Conservation (phyloP, 768 basidiomycete species). For the Mycena floridula region DNA sequence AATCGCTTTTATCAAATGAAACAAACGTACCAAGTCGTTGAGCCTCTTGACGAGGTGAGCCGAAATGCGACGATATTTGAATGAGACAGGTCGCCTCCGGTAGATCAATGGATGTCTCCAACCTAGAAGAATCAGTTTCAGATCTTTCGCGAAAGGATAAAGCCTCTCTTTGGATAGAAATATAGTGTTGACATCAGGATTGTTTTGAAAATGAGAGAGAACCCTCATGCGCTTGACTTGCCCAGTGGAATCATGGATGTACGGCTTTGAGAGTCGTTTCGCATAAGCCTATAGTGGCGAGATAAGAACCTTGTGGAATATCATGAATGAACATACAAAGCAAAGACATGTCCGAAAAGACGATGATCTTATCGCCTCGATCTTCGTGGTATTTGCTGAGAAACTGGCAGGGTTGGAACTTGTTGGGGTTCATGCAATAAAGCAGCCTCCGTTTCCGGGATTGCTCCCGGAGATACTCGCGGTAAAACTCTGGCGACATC, state of each 20-base stretch:
- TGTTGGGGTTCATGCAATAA: conserved; percentile 82
- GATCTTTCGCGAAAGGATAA: not conserved
- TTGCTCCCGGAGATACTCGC: conserved; percentile 66
- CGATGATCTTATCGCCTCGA: conserved; percentile 77
- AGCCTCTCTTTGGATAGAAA: conserved; percentile 64
- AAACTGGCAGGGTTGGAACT: conserved; percentile 79
- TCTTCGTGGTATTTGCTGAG: conserved; percentile 74
- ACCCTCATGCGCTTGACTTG: conserved; percentile 96
- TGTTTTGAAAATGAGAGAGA: conserved; percentile 77
- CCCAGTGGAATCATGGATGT: conserved; percentile 93
- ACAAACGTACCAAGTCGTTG: conserved; percentile 52
- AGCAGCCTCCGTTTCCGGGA: conserved; percentile 65
- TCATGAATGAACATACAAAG: conserved; percentile 75
- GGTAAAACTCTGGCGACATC: conserved; percentile 80
- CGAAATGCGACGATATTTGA: conserved; percentile 79
- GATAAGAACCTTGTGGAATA: too few species aligned
- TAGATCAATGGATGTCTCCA: conserved; percentile 74
- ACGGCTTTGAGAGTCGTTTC: conserved; percentile 86
- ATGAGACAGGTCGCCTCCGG: conserved; percentile 81
- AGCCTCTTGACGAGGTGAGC: conserved; percentile 76
- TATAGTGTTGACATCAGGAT: conserved; percentile 72
- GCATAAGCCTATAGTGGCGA: conserved; percentile 76
- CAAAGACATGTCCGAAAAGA: conserved; percentile 62
- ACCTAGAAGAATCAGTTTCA: conserved; percentile 31
- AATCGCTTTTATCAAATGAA: conserved; percentile 3